phyloP scores from a whole-genome alignment of 306 rosid genomes.

The Vicia villosa region DNA sequence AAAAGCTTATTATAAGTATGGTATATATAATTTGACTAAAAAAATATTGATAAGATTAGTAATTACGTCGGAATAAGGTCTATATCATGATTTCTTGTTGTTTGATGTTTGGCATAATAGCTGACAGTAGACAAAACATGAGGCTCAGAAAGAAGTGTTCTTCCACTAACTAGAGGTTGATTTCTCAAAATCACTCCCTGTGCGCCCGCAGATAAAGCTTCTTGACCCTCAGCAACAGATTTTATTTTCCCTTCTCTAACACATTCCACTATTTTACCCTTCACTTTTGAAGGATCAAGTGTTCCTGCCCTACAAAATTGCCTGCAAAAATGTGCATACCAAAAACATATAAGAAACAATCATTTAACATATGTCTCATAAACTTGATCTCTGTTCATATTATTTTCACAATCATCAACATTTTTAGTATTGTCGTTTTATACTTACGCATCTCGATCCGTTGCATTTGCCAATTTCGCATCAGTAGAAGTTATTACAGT shows the following conservation, averaged over 20 bases:
- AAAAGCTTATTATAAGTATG: no score
- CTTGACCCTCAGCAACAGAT: slow-evolving; percentile 45
- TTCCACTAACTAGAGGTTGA: slow-evolving; percentile 25
- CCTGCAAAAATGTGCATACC: background rate
- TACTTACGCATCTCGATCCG: slow-evolving; percentile 49
- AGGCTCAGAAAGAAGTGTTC: slow-evolving; percentile 52
- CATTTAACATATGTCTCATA: no score
- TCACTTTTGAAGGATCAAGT: slow-evolving; percentile 58
- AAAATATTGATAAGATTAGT: background rate
- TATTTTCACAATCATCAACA: no score
- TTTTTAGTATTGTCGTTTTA: no score
- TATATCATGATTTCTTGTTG: background rate
- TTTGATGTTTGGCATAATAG: background rate
- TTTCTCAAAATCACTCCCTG: slow-evolving; percentile 58
- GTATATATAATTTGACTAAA: background rate
- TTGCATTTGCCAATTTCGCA: slow-evolving; percentile 42
- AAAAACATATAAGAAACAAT: background rate
- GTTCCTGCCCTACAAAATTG: slow-evolving; percentile 44
- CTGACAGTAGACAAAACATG: slow-evolving; percentile 48
- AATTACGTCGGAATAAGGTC: slow-evolving; percentile 28
- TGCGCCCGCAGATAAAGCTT: slow-evolving; percentile 54
- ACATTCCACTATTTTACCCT: slow-evolving; percentile 58
- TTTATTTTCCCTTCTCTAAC: slow-evolving; percentile 47
- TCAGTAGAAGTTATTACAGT: slow-evolving; percentile 46
- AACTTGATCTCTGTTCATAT: no score